Conservation (phyloP, 2,329 filamentous ascomycete species). For the Zymoseptoria passerinii region DNA sequence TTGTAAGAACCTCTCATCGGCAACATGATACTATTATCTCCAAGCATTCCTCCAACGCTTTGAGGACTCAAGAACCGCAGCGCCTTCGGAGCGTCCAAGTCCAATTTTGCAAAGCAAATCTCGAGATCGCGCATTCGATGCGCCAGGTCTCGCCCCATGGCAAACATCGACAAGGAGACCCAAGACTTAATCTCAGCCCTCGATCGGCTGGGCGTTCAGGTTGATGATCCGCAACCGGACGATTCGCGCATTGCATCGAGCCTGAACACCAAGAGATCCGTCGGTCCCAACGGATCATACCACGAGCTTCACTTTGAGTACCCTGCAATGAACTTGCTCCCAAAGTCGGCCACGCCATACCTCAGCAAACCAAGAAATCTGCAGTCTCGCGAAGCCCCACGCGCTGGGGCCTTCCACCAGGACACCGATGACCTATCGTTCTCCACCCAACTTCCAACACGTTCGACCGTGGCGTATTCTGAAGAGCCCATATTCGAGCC, state of each 20-base stretch:
- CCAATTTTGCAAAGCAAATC: background rate
- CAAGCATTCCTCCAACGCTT: background rate
- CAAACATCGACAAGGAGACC: background rate
- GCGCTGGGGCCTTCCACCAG: background rate
- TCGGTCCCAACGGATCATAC: background rate
- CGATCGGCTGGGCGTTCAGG: background rate
- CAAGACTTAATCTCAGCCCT: background rate
- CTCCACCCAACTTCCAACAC: background rate
- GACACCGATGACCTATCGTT: background rate
- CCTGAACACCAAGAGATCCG: background rate
- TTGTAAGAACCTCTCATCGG: background rate
- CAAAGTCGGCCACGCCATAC: background rate
- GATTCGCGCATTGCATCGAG: background rate
- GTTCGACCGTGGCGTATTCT: background rate
- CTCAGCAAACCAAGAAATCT: background rate
- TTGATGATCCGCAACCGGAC: background rate
- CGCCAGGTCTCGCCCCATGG: background rate
- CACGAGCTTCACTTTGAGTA: conserved; percentile 2
- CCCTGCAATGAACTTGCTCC: conserved; percentile 1
- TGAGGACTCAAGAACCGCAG: no score
- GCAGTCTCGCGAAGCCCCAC: background rate
- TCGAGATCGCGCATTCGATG: background rate
- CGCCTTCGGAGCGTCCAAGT: background rate
- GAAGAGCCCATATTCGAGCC: background rate
- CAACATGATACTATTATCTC: background rate